A percentile compares a stretch with the other conserved stretches of the same genome.
phyloP scores from a whole-genome alignment of 805 yeast genomes.

The Nakazawaea wickerhamii region DNA sequence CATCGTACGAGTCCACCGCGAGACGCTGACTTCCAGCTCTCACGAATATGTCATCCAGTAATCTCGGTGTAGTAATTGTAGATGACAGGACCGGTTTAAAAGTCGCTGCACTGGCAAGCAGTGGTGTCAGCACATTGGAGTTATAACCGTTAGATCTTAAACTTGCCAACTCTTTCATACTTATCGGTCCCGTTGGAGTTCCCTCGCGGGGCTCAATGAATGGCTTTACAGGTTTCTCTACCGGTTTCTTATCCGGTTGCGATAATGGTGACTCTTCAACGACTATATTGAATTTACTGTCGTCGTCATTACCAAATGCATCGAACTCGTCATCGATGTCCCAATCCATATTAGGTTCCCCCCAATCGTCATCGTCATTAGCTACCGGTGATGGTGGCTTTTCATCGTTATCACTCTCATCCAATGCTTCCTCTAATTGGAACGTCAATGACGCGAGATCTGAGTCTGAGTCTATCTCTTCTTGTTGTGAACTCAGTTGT shows the following conservation, averaged over 20 bases:
- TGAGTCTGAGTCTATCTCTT: conserved; percentile 14
- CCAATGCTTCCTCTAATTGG: conserved; percentile 22
- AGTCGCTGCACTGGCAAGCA: not conserved
- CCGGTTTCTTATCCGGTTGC: not conserved
- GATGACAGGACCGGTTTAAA: no score
- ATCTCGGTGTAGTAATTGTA: not conserved
- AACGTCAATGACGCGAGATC: conserved; percentile 21
- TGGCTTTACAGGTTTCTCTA: not conserved
- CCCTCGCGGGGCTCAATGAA: not conserved
- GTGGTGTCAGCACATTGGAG: not conserved
- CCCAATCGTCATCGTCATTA: conserved; percentile 11
- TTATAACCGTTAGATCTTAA: not conserved
- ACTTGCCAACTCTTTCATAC: conserved; percentile 13
- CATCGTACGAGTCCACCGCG: not conserved
- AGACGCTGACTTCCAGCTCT: not conserved
- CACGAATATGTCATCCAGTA: conserved; percentile 1
- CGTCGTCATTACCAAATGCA: not conserved
- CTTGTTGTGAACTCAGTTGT: not conserved
- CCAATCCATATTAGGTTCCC: conserved; percentile 12
- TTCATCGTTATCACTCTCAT: not conserved
- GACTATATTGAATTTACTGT: conserved; percentile 3
- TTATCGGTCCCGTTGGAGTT: conserved; percentile 12
- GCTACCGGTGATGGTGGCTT: not conserved
- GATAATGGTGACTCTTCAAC: conserved; percentile 7
- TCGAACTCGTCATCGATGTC: conserved; percentile 10